Evolutionary conservation across 2,329 filamentous ascomycete species (phyloP).

Genomic region (Pyrenochaeta sp.): DNA sequence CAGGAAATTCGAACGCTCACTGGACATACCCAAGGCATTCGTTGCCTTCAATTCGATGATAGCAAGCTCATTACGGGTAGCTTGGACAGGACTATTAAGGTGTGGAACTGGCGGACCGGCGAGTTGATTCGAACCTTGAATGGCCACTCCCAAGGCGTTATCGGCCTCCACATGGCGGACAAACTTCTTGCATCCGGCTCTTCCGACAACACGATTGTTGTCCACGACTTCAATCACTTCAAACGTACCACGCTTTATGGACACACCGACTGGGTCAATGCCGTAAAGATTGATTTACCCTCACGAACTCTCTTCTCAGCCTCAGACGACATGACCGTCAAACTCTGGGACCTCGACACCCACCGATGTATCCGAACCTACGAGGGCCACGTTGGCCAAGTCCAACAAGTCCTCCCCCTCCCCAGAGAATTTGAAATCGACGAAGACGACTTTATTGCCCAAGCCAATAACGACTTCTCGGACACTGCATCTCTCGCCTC

Average conservation of each 20-base stretch:
- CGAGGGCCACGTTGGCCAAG: constrained; percentile 90
- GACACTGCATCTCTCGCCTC: constrained; percentile 47
- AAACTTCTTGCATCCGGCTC: constrained; percentile 88
- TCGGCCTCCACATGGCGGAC: constrained; percentile 85
- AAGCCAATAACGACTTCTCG: constrained; percentile 61
- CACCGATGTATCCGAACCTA: constrained; percentile 78
- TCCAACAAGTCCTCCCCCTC: constrained; percentile 87
- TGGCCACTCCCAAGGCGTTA: constrained; percentile 81
- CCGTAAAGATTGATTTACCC: constrained; percentile 82
- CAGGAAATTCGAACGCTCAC: constrained; percentile 82
- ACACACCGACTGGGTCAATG: constrained; percentile 97
- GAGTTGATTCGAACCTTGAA: constrained; percentile 82
- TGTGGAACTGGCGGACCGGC: constrained; percentile 97
- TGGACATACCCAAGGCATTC: constrained; percentile 83
- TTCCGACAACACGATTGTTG: constrained; percentile 85
- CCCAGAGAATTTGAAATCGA: constrained; percentile 91
- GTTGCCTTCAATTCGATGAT: constrained; percentile 92
- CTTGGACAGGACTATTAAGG: constrained; percentile 83
- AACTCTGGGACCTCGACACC: constrained; percentile 91
- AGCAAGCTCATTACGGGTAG: constrained; percentile 89
- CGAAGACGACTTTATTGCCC: constrained; percentile 65
- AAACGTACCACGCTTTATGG: constrained; percentile 78
- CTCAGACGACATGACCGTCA: constrained; percentile 90
- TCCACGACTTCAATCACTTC: constrained; percentile 90
- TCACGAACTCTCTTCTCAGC: constrained; percentile 90